Conservation (phyloP, 805 yeast species). For the Torulaspora maleeae region DNA sequence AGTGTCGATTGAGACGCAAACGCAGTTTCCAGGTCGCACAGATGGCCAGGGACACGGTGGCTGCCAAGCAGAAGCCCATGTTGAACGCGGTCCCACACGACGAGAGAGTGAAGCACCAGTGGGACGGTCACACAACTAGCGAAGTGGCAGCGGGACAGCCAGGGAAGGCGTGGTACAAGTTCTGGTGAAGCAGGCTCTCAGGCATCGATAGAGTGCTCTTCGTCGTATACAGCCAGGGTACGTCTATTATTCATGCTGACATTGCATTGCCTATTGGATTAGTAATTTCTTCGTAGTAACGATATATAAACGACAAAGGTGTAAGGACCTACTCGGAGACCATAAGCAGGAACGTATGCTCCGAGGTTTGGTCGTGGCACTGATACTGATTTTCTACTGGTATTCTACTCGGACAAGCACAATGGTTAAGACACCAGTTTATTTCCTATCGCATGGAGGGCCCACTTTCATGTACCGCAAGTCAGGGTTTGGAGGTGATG, state of each 20-base stretch:
- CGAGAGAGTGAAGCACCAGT: conserved; percentile 21
- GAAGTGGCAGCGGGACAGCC: conserved; percentile 3
- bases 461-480: conserved; percentile 65
- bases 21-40: conserved; percentile 63
- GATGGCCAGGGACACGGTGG: conserved; percentile 54
- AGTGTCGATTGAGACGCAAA: conserved; percentile 70
- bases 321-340: not conserved
- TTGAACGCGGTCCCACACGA: conserved; percentile 25
- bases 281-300: not conserved
- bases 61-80: conserved; percentile 38
- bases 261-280: not conserved
- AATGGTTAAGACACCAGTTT: conserved; percentile 45
- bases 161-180: conserved; percentile 28
- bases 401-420: not conserved
- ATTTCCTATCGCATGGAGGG: conserved; percentile 78
- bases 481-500: conserved; percentile 46
- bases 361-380: not conserved
- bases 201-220: not conserved
- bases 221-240: not conserved
- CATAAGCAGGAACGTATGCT: not conserved
- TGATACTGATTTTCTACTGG: not conserved
- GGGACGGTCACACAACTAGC: conserved; percentile 18
- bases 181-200: conserved; percentile 24
- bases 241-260: conserved; percentile 4
- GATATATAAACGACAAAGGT: not conserved